Conservation (phyloP, 352 stramenopile genomes). For the Pythium volutum region DNA sequence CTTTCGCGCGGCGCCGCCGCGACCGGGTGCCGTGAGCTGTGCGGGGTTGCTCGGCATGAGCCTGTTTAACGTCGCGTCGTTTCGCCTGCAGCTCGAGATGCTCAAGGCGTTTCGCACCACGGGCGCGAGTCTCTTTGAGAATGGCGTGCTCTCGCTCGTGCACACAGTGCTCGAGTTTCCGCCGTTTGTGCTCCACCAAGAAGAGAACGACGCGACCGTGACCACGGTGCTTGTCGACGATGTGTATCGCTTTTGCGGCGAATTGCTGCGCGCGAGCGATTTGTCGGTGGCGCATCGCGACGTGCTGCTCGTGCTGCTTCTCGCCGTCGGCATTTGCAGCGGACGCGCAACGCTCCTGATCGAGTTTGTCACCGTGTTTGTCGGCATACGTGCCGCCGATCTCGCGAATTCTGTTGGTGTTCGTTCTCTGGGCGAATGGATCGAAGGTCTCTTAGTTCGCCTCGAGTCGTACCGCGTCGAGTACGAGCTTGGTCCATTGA, state of each 20-base stretch:
- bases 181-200: slow-evolving; percentile 41
- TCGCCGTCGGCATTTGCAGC: slow-evolving; percentile 56
- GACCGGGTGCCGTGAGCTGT: not conserved
- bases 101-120: slow-evolving; percentile 46
- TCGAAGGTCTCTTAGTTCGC: slow-evolving; percentile 34
- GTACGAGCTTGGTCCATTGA: slow-evolving; percentile 49
- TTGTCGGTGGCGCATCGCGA: slow-evolving; percentile 27
- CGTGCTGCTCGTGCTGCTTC: slow-evolving; percentile 41
- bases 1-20: not conserved
- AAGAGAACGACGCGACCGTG: slow-evolving; percentile 4
- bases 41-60: not conserved
- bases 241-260: slow-evolving; percentile 44
- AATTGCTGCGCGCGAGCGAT: slow-evolving; percentile 30
- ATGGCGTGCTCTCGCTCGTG: slow-evolving; percentile 43
- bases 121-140: slow-evolving; percentile 50
- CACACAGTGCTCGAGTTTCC: slow-evolving; percentile 58
- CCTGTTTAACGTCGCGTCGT: slow-evolving; percentile 48
- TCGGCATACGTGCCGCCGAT: not conserved
- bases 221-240: slow-evolving; percentile 46
- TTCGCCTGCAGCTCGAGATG: slow-evolving; percentile 73
- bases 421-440: slow-evolving; percentile 37
- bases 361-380: slow-evolving; percentile 40
- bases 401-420: slow-evolving; percentile 3
- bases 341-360: slow-evolving; percentile 49
- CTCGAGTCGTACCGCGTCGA: slow-evolving; percentile 58